Evolutionary conservation across 2,329 filamentous ascomycete species (phyloP), one percentile per base, ranked within the genome.

Genomic region (Lachnellula subtilissima): DNA sequence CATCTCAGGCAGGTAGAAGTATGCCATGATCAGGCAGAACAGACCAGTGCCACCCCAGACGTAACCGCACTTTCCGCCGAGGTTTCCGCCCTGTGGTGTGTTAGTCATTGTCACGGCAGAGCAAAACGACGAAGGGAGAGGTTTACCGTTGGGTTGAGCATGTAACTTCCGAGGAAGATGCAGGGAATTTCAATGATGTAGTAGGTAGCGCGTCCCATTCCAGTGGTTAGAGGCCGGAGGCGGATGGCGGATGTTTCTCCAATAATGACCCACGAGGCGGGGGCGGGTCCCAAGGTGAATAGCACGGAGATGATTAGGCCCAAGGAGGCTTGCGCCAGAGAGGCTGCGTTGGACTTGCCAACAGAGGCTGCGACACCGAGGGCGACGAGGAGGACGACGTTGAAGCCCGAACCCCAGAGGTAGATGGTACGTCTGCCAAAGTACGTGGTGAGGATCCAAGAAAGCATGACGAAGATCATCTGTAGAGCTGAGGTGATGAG

Each of bases 241-340:
- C 84, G 83, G 53, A 87, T 78, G 50, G 84, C 73, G 0, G 84
- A 85, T 2, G 84, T 87, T 70, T 87, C 84, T 62, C 80, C 83
- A 48, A 87, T 87, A 62, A 87, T 84, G 71, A 83, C 80, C 78
- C 80, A 87, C 9, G 84, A 86, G 42, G 81, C 80, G 48, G 84
- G 84, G 2, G 82, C 84, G 25, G 82, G 82, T 62, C 81, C 82
- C 15, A 84, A 69, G 43, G 78, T 80, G 73, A 86, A 88, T 35
- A 86, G 71, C 54, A 88, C 80, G 28, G 84, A 87, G 65, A 87
- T 75, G 62, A 87, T 83, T 52, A 87, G 73, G 60, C 84, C 84
- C 23, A 87, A 73, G 7, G 78, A 81, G 8, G 84, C 84, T 68
- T 84, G 81, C 2, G 84, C 83, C 35, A 78, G 71, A 50, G 69